Evolutionary conservation across 495 filamentous ascomycete species (phyloP), one percentile per base, ranked within the genome.

Genomic region (Annulohypoxylon bovei): DNA sequence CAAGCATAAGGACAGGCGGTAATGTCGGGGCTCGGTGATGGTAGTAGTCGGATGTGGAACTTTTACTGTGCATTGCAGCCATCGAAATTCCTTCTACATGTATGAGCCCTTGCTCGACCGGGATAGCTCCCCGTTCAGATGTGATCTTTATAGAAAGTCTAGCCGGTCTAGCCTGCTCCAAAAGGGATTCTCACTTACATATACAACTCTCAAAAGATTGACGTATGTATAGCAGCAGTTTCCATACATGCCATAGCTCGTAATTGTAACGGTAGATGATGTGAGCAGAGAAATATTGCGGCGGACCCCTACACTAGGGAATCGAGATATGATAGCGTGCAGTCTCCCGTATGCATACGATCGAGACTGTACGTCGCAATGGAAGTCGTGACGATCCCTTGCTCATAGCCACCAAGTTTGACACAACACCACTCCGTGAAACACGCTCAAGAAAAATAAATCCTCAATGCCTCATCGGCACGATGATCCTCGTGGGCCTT

Each of bases 101-200:
- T n/a, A 30, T 33, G 58, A 49, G 25, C 46, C 54, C 56, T 46
- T 56, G 37, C 32, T 32, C 25, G 55, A 40, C 56, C 62, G 56
- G 49, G 68, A 66, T 66, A 18, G 22, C 61, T 70, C 61, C 55
- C 60, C 49, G 61, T 70, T 42, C 4, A 47, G 61, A 47, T 33
- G 37, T 22, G 9, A 39, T 60, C 68, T 39, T 62, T 50, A 22
- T n/a, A 56, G 61, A 22, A 66, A 23, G 46, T 50, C 23, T 39
- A 55, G 40, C 68, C 56, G 68, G 62, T 11, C n/a, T 47, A 18
- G 12, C 52, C 46, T 44, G 14, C n/a, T 18, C 27, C 20, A 46
- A 5, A 23, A 42, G 4, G 11, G n/a, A 30, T n/a, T 5, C 11
- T 28, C 25, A 44, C 50, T 25, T 54, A 54, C n/a, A 20, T 35